Evolutionary conservation across 495 filamentous ascomycete species (phyloP), one percentile per base, ranked within the genome.

Genomic region (Xylaria telfairii): DNA sequence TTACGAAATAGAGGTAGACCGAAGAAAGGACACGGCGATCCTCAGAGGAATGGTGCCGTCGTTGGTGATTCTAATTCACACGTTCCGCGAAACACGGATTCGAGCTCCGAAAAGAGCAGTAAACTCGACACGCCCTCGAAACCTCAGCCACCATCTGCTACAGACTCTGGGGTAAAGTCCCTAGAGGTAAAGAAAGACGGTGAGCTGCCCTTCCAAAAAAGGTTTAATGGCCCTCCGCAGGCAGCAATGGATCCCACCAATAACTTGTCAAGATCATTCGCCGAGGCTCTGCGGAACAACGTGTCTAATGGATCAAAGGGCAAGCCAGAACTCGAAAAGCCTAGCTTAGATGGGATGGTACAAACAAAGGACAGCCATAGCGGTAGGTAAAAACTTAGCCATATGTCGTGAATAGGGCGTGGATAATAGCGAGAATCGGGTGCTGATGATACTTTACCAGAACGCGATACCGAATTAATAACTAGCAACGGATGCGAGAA

Each of bases 301-400:
- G 5, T 63, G 46, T 70, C 68, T 70, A 70, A 70, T 63, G 28
- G n/a, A 39, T 70, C 30, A 70, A 70, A 70, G 68, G 61, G 26
- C 60, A 70, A 47, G 28, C 21, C 17, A 46, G 17, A 44, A 65
- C 6, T 12, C 61, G 51, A 26, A 65, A 34, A 70, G 37, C 28
- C 9, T 65, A 65, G 28, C 28, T 34, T 46, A 17, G 9, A 34
- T 24, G 15, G 5, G 9, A 6, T 19, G 21, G 5, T 17, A 21
- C 60, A 56, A 34, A n/a, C 34, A 26, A 49, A 7, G 28, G 9
- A 4, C 17, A 37, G 15, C n/a, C 15, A 13, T 64, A 46, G 49
- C 28, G 41, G 68, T 70, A 65, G 34, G 68, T 70, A 41, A 34
- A 6, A n/a, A 4, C 17, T 13, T 34, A 1, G 56, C 19, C 8